Evolutionary conservation across 2,329 filamentous ascomycete species (phyloP).

Genomic region (Pseudocercospora eumusae): DNA sequence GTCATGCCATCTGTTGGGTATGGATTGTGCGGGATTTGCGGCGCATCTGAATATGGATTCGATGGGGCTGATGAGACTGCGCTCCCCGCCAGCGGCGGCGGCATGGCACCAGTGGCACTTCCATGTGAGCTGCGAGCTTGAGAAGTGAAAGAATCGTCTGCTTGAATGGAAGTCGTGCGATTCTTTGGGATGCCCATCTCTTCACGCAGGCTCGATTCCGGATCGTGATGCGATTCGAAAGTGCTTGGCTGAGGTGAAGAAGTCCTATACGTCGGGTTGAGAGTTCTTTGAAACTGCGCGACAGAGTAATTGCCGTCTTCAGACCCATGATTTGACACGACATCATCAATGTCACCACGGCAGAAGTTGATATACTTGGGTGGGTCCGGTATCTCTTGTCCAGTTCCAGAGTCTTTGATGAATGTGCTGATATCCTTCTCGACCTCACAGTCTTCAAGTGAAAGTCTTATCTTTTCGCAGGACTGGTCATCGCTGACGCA

Average conservation of each 20-base stretch:
- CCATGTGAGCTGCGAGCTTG: constrained; percentile 35
- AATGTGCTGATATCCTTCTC: constrained; percentile 90
- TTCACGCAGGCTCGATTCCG: constrained; percentile 69
- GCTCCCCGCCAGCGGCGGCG: constrained; percentile 29
- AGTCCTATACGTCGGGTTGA: constrained; percentile 93
- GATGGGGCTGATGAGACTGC: constrained; percentile 30
- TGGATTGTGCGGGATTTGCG: constrained; percentile 81
- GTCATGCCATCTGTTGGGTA: constrained; percentile 97
- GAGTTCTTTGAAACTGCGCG: constrained; percentile 90
- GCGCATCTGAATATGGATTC: constrained; percentile 55
- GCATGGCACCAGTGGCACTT: constrained; percentile 29
- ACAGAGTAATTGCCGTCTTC: constrained; percentile 91
- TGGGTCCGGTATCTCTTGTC: constrained; percentile 94
- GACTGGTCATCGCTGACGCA: constrained; percentile 94
- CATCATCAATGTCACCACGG: constrained; percentile 79
- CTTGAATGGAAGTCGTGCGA: constrained; percentile 42
- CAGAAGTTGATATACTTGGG: constrained; percentile 99
- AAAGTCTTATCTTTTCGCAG: constrained; percentile 92
- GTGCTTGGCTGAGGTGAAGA: constrained; percentile 94
- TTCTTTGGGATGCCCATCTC: constrained; percentile 59
- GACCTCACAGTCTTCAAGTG: constrained; percentile 92
- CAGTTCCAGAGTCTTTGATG: constrained; percentile 85
- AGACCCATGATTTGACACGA: constrained; percentile 71
- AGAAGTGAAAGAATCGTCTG: constrained; percentile 36
- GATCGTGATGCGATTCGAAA: constrained; percentile 89